phyloP scores from a whole-genome alignment of 345 rosid genomes.

The Noccaea caerulescens region DNA sequence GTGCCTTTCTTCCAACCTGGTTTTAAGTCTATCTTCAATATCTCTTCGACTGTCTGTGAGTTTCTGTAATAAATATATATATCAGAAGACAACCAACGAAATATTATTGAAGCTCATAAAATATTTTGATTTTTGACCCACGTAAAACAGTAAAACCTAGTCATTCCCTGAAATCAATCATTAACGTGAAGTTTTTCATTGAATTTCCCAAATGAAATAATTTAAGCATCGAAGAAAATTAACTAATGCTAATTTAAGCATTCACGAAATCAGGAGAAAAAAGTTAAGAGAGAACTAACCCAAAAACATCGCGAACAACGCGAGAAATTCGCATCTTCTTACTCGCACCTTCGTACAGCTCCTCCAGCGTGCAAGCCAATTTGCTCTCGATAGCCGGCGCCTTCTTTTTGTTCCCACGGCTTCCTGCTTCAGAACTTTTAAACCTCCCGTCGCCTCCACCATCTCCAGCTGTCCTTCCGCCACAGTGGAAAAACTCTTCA shows the following conservation, averaged over 20 bases:
- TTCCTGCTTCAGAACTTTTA: constrained; percentile 25
- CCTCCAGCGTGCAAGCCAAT: constrained; percentile 77
- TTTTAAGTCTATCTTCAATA: constrained; percentile 65
- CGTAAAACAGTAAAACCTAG: no score
- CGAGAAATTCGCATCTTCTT: constrained; percentile 86
- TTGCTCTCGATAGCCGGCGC: constrained; percentile 76
- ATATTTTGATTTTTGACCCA: no score
- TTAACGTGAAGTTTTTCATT: no score
- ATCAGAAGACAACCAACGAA: not conserved
- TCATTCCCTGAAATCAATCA: not conserved
- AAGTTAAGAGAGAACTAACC: constrained; percentile 49
- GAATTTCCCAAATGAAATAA: no score
- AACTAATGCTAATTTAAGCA: not conserved
- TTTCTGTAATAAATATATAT: constrained; percentile 47
- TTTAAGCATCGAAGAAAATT: no score
- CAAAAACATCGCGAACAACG: constrained; percentile 62
- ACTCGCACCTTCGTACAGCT: constrained; percentile 73
- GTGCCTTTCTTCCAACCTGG: constrained; percentile 94
- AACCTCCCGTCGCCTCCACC: constrained; percentile 1
- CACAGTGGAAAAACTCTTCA: no score
- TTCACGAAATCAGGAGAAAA: not conserved
- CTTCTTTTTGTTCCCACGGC: constrained; percentile 41
- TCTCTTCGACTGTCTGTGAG: constrained; percentile 66
- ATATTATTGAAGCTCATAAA: no score
- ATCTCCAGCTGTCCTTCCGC: constrained; percentile 25